Base-by-base conservation (phyloP, 129 eudicot species). In the Chrysanthemum seticuspe region DNA sequence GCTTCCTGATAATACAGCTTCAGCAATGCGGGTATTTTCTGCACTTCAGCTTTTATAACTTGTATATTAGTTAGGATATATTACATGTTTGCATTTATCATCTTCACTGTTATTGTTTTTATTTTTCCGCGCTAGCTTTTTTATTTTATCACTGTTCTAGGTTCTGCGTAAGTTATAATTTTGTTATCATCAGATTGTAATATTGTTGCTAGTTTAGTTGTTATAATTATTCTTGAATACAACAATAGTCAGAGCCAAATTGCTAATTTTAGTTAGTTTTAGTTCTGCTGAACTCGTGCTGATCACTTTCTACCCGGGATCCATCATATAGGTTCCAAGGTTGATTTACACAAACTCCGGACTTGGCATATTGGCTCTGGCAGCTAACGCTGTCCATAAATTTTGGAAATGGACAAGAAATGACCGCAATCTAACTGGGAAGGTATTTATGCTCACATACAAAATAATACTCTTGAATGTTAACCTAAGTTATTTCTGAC, bases 361-460 rank as follows among this genome's bases (percentile, higher is more conserved):
- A 65, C 45, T 76, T 78, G 86, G 90, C 73, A 81, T 89, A 72
- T 82, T 89, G 79, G 96, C 92, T 52, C 78, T 89, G 70, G 87
- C 86, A 16, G 91, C 87, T 13, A 85, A 87, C 76, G 96, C 92
- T 66, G 96, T 85, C 13, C 96, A 87, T 88, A 89, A 87, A 68
- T 79, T 89, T 49, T 89, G 92, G 92, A 87, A 87, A 75, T 89
- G 92, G 96, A 92, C 80, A 45, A 87, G 88, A 67, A 87, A 76
- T 67, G 96, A 89, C 14, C 84, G 88, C 4, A 75, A 82, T 70
- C 65, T 78, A 50, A 48, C 84, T 45, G 93, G 83, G 59, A 89
- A 89, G 96, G 96, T 89, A 83, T 31, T 75, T 36, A 61, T 49
- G 3, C 45, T 68, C 6, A 44, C 10, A 31, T 27, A 29, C 15